Conservation (phyloP, 164 flowering plant genomes). For the Magnolia changhungtana region DNA sequence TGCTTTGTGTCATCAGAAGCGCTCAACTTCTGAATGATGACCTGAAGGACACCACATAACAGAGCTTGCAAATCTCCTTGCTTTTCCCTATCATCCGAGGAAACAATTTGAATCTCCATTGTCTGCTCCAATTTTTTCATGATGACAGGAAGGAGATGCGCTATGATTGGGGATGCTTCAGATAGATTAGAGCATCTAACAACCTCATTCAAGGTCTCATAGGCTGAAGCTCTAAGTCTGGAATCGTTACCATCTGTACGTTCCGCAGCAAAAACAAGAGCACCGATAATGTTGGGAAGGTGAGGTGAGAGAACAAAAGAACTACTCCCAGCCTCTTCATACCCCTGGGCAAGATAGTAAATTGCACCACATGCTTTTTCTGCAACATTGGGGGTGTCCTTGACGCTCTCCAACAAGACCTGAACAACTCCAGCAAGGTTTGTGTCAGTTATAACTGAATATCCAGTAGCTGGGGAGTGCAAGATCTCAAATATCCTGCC, state of each 20-base stretch:
- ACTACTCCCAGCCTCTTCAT: slow-evolving; percentile 47
- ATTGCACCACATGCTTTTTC: slow-evolving; percentile 86
- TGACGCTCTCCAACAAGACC: slow-evolving; percentile 59
- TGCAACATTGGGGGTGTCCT: slow-evolving; percentile 69
- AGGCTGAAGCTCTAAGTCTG: slow-evolving; percentile 69
- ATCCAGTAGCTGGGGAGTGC: slow-evolving; percentile 53
- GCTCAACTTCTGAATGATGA: slow-evolving; percentile 75
- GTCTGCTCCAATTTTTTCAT: slow-evolving; percentile 66
- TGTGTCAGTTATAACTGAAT: slow-evolving; percentile 53
- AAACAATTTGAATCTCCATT: slow-evolving; percentile 48
- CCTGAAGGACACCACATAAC: slow-evolving; percentile 75
- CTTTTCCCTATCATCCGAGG: slow-evolving; percentile 75
- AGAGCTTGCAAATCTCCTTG: slow-evolving; percentile 77
- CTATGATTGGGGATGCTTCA: slow-evolving; percentile 51
- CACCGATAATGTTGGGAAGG: slow-evolving; percentile 47
- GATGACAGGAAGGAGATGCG: slow-evolving; percentile 59
- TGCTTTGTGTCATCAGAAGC: slow-evolving; percentile 51
- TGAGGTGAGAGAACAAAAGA: slow-evolving; percentile 52
- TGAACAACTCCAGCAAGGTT: slow-evolving; percentile 46
- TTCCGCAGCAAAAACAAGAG: slow-evolving; percentile 52
- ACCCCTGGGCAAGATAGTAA: slow-evolving; percentile 78
- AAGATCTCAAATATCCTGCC: slow-evolving; percentile 73
- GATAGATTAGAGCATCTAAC: slow-evolving; percentile 59
- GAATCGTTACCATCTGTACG: slow-evolving; percentile 60
- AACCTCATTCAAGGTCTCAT: slow-evolving; percentile 77